Base-by-base conservation (phyloP, 805 yeast species). In the Myxozyma geophila region DNA sequence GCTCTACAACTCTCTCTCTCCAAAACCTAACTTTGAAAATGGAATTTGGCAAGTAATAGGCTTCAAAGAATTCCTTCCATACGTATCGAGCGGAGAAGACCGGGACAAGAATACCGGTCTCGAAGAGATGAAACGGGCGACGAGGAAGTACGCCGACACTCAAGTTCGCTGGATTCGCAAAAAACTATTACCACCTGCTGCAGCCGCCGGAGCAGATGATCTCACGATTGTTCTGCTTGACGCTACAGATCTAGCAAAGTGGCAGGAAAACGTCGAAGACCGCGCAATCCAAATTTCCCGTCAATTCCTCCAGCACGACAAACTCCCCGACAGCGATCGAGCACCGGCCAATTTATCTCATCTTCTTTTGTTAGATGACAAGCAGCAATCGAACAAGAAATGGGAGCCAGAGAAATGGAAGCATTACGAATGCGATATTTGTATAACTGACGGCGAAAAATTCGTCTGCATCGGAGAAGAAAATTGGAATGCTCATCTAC, bases 41-140 rank as follows among this genome's bases (percentile, higher is more conserved):
- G 98, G 98, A 1, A 82, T 93, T 0, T 92, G 92, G 92, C 98
- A 95, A 76, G 97, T 90, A 1, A 90, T 93, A 71, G 98, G 98
- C 1, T 95, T 90, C 76, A 90, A 90, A 73, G 97, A 91, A 72
- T 91, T 91, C 72, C 72, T 90, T 43, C 93, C 96, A 1, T 90
- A 89, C 88, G 70, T 85, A 28, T 21, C 51, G 9, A 64, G 66
- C 17, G 70, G 71, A 2, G 62, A 73, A 7, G 74, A 70, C 0
- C 62, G 67, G 0, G 67, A 66, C 68, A 15, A 81, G 82, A 58
- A 73, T 3, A 78, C 76, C 2, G 85, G 93, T 9, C 77, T 87
- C 2, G 88, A 84, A 12, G 80, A 84, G 40, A 95, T 95, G 98
- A 92, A 93, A 73, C 76, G 84, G 0, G 80, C 88, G 48, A 95